A percentile compares a stretch with the other conserved stretches of the same genome.
Conservation (phyloP, 116 monocot genomes). For the Phalaenopsis hybrid region DNA sequence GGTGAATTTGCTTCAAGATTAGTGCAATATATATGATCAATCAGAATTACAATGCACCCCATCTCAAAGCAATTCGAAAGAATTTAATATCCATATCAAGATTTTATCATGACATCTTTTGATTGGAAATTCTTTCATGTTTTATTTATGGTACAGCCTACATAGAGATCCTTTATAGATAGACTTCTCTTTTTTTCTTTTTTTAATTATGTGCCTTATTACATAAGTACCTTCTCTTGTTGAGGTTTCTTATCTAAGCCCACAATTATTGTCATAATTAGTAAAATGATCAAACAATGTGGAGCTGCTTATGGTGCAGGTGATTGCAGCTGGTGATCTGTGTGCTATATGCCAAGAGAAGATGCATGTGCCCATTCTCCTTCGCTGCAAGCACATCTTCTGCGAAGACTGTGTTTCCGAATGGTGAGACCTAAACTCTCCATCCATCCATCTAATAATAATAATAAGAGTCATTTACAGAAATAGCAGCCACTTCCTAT, state of each 20-base stretch:
- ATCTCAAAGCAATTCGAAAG: too few relatives aligned
- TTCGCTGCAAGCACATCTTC: slow-evolving; percentile 19
- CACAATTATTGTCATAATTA: too few relatives aligned
- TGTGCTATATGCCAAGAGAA: slow-evolving; percentile 31
- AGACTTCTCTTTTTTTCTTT: not conserved
- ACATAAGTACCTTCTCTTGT: too few relatives aligned
- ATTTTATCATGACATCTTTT: too few relatives aligned
- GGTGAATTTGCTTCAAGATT: too few relatives aligned
- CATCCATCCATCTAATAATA: not conserved
- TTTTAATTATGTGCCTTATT: not conserved
- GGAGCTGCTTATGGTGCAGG: slow-evolving; percentile 8
- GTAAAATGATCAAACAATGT: not conserved
- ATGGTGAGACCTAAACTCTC: not conserved
- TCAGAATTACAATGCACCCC: too few relatives aligned
- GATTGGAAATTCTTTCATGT: not conserved
- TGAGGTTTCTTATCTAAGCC: too few relatives aligned
- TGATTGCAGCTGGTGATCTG: slow-evolving; percentile 24
- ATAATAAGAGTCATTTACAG: too few relatives aligned
- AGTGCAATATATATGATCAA: too few relatives aligned
- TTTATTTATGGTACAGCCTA: not conserved
- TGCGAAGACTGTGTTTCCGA: slow-evolving; percentile 21
- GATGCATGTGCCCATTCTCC: slow-evolving; percentile 15
- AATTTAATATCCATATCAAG: too few relatives aligned
- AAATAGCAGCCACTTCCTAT: not conserved
- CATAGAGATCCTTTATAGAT: not conserved